These are phyloP conservation scores for Striga hermonthica DNA, from an alignment of 305 asterid genomes.

Conservation along the genomic window DNA sequence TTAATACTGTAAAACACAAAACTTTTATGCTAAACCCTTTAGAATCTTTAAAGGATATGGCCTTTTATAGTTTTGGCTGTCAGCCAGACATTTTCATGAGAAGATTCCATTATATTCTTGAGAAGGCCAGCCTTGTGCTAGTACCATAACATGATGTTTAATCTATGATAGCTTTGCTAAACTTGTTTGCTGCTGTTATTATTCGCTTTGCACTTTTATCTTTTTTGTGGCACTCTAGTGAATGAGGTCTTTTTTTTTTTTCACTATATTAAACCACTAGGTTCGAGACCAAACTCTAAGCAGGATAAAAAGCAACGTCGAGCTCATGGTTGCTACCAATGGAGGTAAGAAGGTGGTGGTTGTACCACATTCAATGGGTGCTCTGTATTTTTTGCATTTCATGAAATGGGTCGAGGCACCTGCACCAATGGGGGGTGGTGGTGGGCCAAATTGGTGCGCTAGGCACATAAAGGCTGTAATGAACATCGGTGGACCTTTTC, in stretches of 20 bases:
- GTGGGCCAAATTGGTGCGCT: conserved; percentile 82
- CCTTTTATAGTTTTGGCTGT: background rate
- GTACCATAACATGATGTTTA: background rate
- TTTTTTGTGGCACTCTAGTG: conserved; percentile 15
- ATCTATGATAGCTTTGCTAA: background rate
- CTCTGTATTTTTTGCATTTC: conserved; percentile 77
- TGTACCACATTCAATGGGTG: conserved; percentile 90
- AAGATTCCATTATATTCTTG: no score
- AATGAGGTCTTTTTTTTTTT: conserved; percentile 12
- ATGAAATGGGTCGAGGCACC: conserved; percentile 94
- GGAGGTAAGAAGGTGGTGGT: conserved; percentile 76
- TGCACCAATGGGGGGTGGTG: conserved; percentile 78
- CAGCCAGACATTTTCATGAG: background rate
- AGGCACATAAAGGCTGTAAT: conserved; percentile 73
- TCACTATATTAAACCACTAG: conserved; percentile 37
- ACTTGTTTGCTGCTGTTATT: background rate
- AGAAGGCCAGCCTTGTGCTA: no score
- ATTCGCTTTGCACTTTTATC: conserved; percentile 18
- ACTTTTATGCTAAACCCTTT: conserved; percentile 7
- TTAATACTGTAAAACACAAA: background rate
- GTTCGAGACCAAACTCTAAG: conserved; percentile 78
- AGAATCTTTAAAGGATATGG: background rate
- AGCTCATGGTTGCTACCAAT: conserved; percentile 68
- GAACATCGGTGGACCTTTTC: conserved; percentile 81
- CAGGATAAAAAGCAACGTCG: conserved; percentile 75